phyloP scores from a whole-genome alignment of 345 rosid species.

The Hibiscus mutabilis region DNA sequence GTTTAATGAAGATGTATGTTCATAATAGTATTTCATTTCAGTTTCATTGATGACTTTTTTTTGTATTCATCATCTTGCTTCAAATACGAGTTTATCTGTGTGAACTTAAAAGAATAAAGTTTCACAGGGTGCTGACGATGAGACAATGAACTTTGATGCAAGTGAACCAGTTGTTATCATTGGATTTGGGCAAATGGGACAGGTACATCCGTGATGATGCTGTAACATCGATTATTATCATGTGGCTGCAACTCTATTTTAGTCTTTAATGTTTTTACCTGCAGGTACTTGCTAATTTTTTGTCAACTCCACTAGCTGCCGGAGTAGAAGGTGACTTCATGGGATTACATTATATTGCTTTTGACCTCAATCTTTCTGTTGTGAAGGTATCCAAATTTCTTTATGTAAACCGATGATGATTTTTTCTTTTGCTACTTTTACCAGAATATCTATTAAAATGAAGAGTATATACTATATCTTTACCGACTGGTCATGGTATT shows the following conservation, averaged over 20 bases:
- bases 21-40: not conserved
- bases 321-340: slow-evolving; percentile 47
- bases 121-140: slow-evolving; percentile 42
- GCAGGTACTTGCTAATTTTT: slow-evolving; percentile 90
- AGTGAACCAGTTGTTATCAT: slow-evolving; percentile 82
- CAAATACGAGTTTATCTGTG: not conserved
- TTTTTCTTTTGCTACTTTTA: not conserved
- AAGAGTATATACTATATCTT: not conserved
- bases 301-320: slow-evolving; percentile 75
- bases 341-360: slow-evolving; percentile 83
- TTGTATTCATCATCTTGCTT: not conserved
- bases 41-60: not conserved
- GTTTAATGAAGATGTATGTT: slow-evolving; percentile 39
- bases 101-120: slow-evolving; percentile 1
- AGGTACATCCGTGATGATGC: slow-evolving; percentile 35
- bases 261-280: slow-evolving; percentile 10
- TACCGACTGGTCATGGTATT: not conserved
- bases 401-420: not conserved
- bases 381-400: slow-evolving; percentile 52
- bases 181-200: slow-evolving; percentile 98
- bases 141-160: slow-evolving; percentile 52
- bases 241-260: not conserved
- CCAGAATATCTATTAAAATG: no score
- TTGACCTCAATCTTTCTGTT: slow-evolving; percentile 86
- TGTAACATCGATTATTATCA: not conserved